phyloP scores from a whole-genome alignment of 768 basidiomycete species.

The Steccherinum ochraceum region DNA sequence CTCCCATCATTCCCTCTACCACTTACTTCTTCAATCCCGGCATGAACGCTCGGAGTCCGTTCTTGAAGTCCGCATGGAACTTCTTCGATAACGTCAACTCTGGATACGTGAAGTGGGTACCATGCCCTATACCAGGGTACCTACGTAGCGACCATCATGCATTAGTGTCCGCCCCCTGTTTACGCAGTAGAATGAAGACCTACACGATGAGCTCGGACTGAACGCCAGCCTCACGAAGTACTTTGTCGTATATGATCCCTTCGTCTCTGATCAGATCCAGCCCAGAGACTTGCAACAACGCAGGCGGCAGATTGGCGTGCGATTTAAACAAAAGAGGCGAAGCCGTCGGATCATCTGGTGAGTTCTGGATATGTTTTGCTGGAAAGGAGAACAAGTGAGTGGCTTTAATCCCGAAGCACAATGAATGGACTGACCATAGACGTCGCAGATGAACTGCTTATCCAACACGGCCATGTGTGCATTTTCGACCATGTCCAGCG shows the following conservation, averaged over 20 bases:
- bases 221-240: conserved; percentile 17
- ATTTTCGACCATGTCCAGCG: not conserved
- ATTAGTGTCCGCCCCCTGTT: too few relatives aligned
- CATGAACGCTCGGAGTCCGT: too few relatives aligned
- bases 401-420: too few relatives aligned
- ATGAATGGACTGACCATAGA: not conserved
- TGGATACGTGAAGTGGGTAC: conserved; percentile 12
- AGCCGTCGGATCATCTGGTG: not conserved
- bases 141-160: too few relatives aligned
- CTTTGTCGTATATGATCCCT: conserved; percentile 19
- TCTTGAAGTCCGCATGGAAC: conserved; percentile 10
- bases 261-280: conserved; percentile 24
- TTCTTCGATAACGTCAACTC: conserved; percentile 7
- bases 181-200: too few relatives aligned
- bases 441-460: not conserved
- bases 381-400: conserved; percentile 16
- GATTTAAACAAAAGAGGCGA: not conserved
- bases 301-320: conserved; percentile 16
- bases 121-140: conserved; percentile 22
- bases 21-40: too few relatives aligned
- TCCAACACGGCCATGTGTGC: not conserved
- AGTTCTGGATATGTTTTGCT: conserved; percentile 1
- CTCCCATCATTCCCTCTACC: too few relatives aligned
- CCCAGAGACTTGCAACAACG: conserved; percentile 20
- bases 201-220: conserved; percentile 18